Conservation (phyloP, 139 green algal species). For the Nannochloris sp. region DNA sequence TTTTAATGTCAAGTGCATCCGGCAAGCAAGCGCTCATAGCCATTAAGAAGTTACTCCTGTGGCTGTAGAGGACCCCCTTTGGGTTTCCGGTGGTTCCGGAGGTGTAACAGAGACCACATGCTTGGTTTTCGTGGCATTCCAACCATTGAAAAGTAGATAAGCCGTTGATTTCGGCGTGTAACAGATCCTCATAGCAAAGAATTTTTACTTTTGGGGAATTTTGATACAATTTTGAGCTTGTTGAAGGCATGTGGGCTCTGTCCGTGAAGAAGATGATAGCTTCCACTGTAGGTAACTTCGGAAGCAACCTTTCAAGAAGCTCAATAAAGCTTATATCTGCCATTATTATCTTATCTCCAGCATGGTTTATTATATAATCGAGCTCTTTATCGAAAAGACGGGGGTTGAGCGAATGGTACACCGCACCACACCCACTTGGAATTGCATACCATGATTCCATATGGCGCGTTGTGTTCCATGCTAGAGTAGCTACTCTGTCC, state of each 20-base stretch:
- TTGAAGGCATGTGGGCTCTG: background rate
- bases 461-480: slow-evolving; percentile 69
- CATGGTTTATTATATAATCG: slow-evolving; percentile 50
- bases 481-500: slow-evolving; percentile 63
- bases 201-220: background rate
- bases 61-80: slow-evolving; percentile 68
- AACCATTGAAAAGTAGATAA: slow-evolving; percentile 37
- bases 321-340: slow-evolving; percentile 40
- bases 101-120: slow-evolving; percentile 79
- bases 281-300: slow-evolving; percentile 26
- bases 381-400: slow-evolving; percentile 49
- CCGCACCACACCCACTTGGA: slow-evolving; percentile 48
- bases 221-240: slow-evolving; percentile 14
- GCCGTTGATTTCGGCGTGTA: slow-evolving; percentile 25
- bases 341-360: background rate
- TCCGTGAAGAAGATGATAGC: slow-evolving; percentile 42
- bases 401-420: slow-evolving; percentile 66
- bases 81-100: slow-evolving; percentile 41
- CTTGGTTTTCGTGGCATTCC: slow-evolving; percentile 41
- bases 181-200: slow-evolving; percentile 67
- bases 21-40: slow-evolving; percentile 29
- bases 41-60: slow-evolving; percentile 70
- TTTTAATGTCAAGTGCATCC: slow-evolving; percentile 42
- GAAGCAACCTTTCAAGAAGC: slow-evolving; percentile 38
- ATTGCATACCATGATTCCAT: slow-evolving; percentile 71